A percentile compares a stretch with the other conserved stretches of the same genome.
Conservation (phyloP, 345 rosid species). For the Linum trigynum region DNA sequence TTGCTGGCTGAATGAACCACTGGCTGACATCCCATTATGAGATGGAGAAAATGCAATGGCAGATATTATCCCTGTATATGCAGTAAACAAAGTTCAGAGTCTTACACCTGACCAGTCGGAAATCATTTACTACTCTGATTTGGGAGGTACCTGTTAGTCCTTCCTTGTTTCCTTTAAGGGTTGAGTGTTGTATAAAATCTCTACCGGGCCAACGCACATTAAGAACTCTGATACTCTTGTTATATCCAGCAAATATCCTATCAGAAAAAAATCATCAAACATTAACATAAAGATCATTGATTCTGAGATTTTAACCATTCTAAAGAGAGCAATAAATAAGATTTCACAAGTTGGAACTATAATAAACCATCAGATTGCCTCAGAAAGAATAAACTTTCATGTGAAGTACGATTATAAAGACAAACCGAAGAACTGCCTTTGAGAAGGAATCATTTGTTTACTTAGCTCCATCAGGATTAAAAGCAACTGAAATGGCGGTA, state of each 20-base stretch:
- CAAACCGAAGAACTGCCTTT: neutral
- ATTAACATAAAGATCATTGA: slow-evolving; percentile 4
- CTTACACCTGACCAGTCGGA: slow-evolving; percentile 1
- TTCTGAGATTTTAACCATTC: neutral
- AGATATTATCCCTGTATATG: slow-evolving; percentile 64
- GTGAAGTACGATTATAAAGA: neutral
- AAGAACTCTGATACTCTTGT: slow-evolving; percentile 71
- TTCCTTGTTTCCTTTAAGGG: slow-evolving; percentile 71
- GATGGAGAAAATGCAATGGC: slow-evolving; percentile 72
- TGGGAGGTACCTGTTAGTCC: slow-evolving; percentile 69
- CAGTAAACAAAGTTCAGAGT: slow-evolving; percentile 11
- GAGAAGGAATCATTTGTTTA: slow-evolving; percentile 26
- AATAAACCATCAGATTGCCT: slow-evolving; percentile 19
- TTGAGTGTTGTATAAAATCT: slow-evolving; percentile 66
- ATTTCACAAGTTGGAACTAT: neutral
- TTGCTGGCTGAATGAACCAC: slow-evolving; percentile 79
- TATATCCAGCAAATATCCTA: slow-evolving; percentile 91
- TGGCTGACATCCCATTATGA: slow-evolving; percentile 77
- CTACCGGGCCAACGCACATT: slow-evolving; percentile 94
- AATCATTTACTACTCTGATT: slow-evolving; percentile 10
- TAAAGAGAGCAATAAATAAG: slow-evolving; percentile 1
- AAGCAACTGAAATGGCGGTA: slow-evolving; percentile 80
- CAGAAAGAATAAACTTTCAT: neutral
- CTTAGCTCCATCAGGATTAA: slow-evolving; percentile 82
- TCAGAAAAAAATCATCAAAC: slow-evolving; percentile 10